Evolutionary conservation across 1,284 basidiomycete species (phyloP).

Genomic region (Prillingera fragicola): DNA sequence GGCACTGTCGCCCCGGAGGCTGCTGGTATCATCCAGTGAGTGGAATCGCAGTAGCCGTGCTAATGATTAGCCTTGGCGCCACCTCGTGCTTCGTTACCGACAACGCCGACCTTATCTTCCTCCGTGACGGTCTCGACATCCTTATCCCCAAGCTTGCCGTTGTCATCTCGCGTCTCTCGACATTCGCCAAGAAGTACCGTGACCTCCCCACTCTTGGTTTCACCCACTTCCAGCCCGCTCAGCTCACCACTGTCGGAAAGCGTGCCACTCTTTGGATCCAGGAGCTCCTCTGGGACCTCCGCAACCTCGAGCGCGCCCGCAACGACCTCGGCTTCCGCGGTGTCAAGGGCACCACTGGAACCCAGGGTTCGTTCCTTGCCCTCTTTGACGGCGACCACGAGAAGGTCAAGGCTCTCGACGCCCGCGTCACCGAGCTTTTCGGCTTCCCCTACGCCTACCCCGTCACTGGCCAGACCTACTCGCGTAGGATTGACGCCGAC

Average conservation of each 20-base stretch:
- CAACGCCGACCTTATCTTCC: conserved; percentile 96
- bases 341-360: conserved; percentile 98
- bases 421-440: conserved; percentile 78
- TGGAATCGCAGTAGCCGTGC: conserved; percentile 12
- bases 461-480: conserved; percentile 97
- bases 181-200: conserved; percentile 67
- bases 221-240: conserved; percentile 98
- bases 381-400: conserved; percentile 93
- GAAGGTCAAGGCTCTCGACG: conserved; percentile 88
- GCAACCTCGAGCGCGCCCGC: conserved; percentile 84
- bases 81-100: conserved; percentile 99
- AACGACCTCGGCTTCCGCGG: conserved; percentile 96
- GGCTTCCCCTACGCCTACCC: conserved; percentile 95
- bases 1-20: conserved; percentile 89
- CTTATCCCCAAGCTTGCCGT: conserved; percentile 81
- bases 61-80: conserved; percentile 67
- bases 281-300: conserved; percentile 93
- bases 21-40: conserved; percentile 93
- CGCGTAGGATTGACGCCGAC: conserved; percentile 94
- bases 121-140: conserved; percentile 78
- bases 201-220: conserved; percentile 88
- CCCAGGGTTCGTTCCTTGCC: conserved; percentile 90
- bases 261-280: conserved; percentile 97
- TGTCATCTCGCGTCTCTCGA: conserved; percentile 79
- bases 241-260: conserved; percentile 98